Conservation (phyloP, 805 yeast genomes). For the Hanseniaspora vineae region DNA sequence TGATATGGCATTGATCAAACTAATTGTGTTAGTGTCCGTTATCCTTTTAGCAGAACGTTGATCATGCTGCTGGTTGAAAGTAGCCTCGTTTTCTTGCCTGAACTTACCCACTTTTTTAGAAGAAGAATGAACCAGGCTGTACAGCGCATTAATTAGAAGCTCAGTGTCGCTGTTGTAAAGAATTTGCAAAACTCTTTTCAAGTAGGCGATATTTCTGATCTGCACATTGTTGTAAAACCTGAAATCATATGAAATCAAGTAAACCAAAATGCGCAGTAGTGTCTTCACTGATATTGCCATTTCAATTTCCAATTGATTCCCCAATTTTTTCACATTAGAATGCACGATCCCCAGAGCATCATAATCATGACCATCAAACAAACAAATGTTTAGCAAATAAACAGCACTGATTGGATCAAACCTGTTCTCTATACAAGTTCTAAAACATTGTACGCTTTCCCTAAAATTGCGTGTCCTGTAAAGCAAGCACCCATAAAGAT, state of each 20-base stretch:
- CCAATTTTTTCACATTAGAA: too few relatives aligned
- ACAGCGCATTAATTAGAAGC: conserved; percentile 12
- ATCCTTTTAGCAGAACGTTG: background rate
- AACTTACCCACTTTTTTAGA: conserved; percentile 12
- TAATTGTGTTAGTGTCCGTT: background rate
- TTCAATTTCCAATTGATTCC: too few relatives aligned
- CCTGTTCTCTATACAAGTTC: conserved; percentile 41
- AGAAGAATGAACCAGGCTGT: conserved; percentile 9
- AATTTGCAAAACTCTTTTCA: conserved; percentile 31
- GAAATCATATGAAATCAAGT: conserved; percentile 45
- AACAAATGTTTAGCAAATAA: conserved; percentile 32
- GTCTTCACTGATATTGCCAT: conserved; percentile 23
- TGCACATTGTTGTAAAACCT: conserved; percentile 53
- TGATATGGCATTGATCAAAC: conserved; percentile 5
- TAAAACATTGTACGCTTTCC: conserved; percentile 38
- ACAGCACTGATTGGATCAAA: conserved; percentile 49
- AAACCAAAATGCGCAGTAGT: conserved; percentile 31
- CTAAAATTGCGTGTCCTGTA: conserved; percentile 34
- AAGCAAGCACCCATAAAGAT: conserved; percentile 47
- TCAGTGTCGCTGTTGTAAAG: conserved; percentile 12
- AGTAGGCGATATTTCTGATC: conserved; percentile 11
- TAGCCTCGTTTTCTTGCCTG: too few relatives aligned
- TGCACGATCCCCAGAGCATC: background rate
- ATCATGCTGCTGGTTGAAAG: too few relatives aligned
- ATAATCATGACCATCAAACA: conserved; percentile 7